phyloP scores from a whole-genome alignment of 2,329 filamentous ascomycete genomes.

The Fusarium multiceps region DNA sequence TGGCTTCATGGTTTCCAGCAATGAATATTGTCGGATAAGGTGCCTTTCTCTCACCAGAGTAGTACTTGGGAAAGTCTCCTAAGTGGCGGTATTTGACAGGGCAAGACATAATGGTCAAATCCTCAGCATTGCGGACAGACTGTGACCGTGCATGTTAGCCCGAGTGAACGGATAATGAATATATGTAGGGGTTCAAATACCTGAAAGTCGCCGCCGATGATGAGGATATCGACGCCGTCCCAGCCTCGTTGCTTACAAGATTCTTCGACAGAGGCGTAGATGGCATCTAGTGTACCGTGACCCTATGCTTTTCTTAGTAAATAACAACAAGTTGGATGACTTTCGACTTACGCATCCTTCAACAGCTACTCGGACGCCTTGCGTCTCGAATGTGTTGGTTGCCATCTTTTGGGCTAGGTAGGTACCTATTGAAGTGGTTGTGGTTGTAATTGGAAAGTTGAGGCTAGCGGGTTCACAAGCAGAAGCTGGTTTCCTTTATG shows the following conservation, averaged over 20 bases:
- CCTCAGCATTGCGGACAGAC: slow-evolving; percentile 88
- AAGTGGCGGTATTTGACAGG: slow-evolving; percentile 88
- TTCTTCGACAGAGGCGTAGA: slow-evolving; percentile 81
- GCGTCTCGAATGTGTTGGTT: slow-evolving; percentile 48
- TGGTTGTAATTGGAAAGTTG: slow-evolving; percentile 32
- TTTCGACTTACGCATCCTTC: slow-evolving; percentile 81
- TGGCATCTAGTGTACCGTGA: slow-evolving; percentile 90
- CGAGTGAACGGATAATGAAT: not conserved
- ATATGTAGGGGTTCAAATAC: slow-evolving; percentile 52
- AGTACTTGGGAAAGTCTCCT: slow-evolving; percentile 95
- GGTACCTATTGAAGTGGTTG: not conserved
- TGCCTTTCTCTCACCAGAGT: slow-evolving; percentile 79
- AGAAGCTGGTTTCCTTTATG: slow-evolving; percentile 22
- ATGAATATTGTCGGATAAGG: slow-evolving; percentile 94
- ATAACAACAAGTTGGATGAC: not conserved
- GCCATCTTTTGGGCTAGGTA: slow-evolving; percentile 44
- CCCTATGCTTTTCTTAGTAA: slow-evolving; percentile 65
- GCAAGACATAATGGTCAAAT: slow-evolving; percentile 89
- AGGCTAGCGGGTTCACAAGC: slow-evolving; percentile 23
- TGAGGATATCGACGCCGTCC: slow-evolving; percentile 86
- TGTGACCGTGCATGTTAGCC: slow-evolving; percentile 49
- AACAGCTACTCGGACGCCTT: slow-evolving; percentile 78
- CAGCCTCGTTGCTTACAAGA: slow-evolving; percentile 78
- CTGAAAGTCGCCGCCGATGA: slow-evolving; percentile 97
- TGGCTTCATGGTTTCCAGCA: slow-evolving; percentile 94